A percentile compares a stretch with the other conserved stretches of the same genome.
phyloP scores from a whole-genome alignment of 2,329 filamentous ascomycete genomes.

The Botrytis cinerea region DNA sequence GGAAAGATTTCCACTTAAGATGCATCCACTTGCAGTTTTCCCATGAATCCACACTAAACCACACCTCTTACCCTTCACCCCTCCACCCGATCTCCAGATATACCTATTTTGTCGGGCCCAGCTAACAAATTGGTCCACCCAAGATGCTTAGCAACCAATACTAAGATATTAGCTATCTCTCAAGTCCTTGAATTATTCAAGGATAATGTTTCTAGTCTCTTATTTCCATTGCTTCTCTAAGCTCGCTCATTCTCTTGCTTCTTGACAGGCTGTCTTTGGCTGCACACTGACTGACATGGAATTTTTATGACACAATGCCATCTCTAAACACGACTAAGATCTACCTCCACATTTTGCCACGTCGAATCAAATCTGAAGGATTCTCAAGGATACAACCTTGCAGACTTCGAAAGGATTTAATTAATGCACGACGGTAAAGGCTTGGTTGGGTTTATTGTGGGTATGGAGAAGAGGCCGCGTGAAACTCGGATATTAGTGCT shows the following conservation, averaged over 20 bases:
- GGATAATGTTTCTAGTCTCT: not conserved
- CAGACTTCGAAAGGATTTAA: not conserved
- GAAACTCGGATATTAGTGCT: constrained; percentile 21
- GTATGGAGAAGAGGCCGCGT: constrained; percentile 16
- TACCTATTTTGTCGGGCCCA: not conserved
- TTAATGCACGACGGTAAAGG: constrained; percentile 3
- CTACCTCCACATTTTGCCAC: constrained; percentile 21
- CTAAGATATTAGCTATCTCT: not conserved
- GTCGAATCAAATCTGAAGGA: not conserved
- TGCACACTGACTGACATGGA: constrained; percentile 1
- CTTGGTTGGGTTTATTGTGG: not conserved
- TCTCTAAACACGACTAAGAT: constrained; percentile 11
- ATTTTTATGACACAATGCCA: constrained; percentile 15
- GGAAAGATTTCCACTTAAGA: not conserved
- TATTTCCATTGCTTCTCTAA: not conserved
- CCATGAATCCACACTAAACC: not conserved
- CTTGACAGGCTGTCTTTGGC: not conserved
- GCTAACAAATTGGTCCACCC: not conserved
- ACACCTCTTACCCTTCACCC: not conserved
- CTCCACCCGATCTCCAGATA: constrained; percentile 8
- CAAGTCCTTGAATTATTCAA: not conserved
- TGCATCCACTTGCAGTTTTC: constrained; percentile 7
- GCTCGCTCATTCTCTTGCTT: not conserved
- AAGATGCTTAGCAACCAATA: not conserved
- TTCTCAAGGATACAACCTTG: not conserved